Evolutionary conservation across 495 filamentous ascomycete genomes (phyloP), one percentile per base, ranked within the genome.

Genomic region (Penicillium ochrochloron): DNA sequence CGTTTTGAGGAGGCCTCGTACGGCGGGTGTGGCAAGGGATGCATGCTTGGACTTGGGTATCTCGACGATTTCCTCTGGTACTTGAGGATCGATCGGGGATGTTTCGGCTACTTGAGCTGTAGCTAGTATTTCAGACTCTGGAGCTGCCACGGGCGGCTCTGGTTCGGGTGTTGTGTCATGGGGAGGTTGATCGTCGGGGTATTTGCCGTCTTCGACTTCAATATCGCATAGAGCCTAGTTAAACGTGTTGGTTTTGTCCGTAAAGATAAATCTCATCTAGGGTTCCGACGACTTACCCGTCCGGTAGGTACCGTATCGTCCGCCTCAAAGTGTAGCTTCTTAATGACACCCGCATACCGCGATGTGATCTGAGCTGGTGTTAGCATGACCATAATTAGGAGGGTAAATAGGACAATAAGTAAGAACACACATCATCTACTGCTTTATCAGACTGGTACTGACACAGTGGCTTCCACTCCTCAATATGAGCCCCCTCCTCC

Each of bases 381-480:
- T 39, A 73, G 60, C 53, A 23, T 50, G 57, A 50, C 61, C 33
- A 67, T 61, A 39, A 17, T n/a, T 11, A 21, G 29, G 6, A 51
- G 12, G 0, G 8, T 0, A 21, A 8, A 29, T 2, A 11, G 6
- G 29, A 31, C 15, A 19, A 7, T 10, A 11, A 39, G 39, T 9
- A 58, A 15, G 23, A 15, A 68, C 78, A 67, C 70, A 90, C 88
- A 80, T 98, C 95, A 44, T 97, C 93, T n/a, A 92, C 94, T 15
- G 96, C 96, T 76, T 99, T 99, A 79, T 99, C 96, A 59, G 91
- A 95, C 74, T 97, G 95, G 44, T 98, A 96, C 78, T 99, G 95
- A 76, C 96, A 99, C 41, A 99, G 80, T 60, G 92, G 94, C 73
- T 96, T 94, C 86, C 96, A 99, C 78, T 99, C 93, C 81, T 98